phyloP scores from a whole-genome alignment of 129 eudicot species.

The Tanacetum coccineum region DNA sequence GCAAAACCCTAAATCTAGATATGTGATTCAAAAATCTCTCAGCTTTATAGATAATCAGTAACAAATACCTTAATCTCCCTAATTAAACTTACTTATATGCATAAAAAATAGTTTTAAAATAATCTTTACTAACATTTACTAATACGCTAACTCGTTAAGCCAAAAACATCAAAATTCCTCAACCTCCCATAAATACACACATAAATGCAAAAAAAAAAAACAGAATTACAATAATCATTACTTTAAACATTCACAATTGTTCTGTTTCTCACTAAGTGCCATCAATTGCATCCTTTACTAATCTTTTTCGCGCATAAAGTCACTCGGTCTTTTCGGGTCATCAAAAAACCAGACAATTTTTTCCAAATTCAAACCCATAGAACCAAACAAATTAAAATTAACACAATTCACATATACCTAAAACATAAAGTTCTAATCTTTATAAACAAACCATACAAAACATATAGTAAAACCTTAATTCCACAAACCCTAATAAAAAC shows the following conservation, averaged over 20 bases:
- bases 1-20: neutral
- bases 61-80: neutral
- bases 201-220: no score
- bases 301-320: neutral
- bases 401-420: conserved; percentile 12
- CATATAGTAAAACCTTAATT: neutral
- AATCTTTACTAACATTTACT: no score
- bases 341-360: neutral
- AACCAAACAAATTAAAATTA: neutral
- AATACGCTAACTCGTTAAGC: no score
- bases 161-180: no score
- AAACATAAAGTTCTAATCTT: conserved; percentile 16
- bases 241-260: neutral
- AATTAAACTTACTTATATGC: neutral
- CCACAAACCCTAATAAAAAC: conserved; percentile 22
- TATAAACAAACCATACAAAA: neutral
- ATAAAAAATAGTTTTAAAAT: no score
- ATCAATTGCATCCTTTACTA: neutral
- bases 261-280: neutral
- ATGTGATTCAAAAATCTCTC: no score
- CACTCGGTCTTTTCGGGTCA: no score
- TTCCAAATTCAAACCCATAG: neutral
- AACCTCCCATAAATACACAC: no score
- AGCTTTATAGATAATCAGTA: neutral
- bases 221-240: neutral